Evolutionary conservation across 805 yeast genomes (phyloP), one percentile per base, ranked within the genome.

Genomic region (Candida hispaniensis): DNA sequence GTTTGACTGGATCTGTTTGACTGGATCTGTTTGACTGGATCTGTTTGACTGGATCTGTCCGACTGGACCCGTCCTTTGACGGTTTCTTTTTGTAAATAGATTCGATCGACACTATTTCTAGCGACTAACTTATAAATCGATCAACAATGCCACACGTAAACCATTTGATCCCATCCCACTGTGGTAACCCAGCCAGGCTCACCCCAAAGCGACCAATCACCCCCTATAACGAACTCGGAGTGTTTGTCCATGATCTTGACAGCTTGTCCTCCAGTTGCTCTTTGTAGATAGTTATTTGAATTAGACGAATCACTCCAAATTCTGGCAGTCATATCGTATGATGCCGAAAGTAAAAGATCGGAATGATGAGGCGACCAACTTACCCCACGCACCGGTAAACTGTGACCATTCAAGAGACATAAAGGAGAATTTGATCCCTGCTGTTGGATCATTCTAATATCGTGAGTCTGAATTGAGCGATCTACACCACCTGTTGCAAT

Each of bases 121-220:
- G n/a, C 8, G 22, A 19, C n/a, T n/a, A 19, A 8, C 22, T 9
- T 19, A 19, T 9, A 19, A 19, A 25, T 27, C 27, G 6, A 24
- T 16, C 21, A 20, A 1, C 80, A 71, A 46, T 79, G 85, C 93
- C 94, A 91, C 6, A 91, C 69, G 51, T 79, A 77, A 5, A 85
- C 76, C 79, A 82, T 83, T 51, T 88, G 94, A 60, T 88, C 98
- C 94, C 95, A 88, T 2, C 94, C 95, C 0, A 86, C 77, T 10
- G 94, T 76, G 7, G 91, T 93, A 11, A 79, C 85, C 85, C 91
- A 86, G 1, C 96, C 96, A 1, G 91, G 93, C 46, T 75, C 76
- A 3, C 97, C 98, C 96, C 96, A 88, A 34, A 91, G 57, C 45
- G 93, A 78, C 80, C 94, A 91, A 60, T 91, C 97, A 44, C 86